Evolutionary conservation across 805 yeast genomes (phyloP), one percentile per base, ranked within the genome.

Genomic region (Henningerozyma blattae): DNA sequence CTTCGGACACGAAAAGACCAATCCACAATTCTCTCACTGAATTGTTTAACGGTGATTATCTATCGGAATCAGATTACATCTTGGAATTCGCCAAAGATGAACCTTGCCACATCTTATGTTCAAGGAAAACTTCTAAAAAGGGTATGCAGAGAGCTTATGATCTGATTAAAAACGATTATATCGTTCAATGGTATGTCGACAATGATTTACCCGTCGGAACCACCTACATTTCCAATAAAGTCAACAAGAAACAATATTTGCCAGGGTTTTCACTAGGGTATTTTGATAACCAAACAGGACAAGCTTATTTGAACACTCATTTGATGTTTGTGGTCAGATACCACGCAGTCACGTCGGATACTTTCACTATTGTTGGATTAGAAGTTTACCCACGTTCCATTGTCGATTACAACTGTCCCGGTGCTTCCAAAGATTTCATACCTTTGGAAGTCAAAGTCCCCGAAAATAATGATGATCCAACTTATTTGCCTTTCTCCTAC

Each of bases 331-430:
- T 86, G 12, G 66, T 85, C 28, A 67, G 94, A 47, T 81, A 74
- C 58, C 79, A 83, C 44, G 59, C 61, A 32, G 62, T 68, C 39
- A 54, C 62, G 49, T 58, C 63, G 22, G 56, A 58, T 14, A 54
- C 59, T 32, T 63, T 67, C 42, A 65, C 82, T 3, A 82, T 85
- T 45, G 94, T 85, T 15, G 95, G 94, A 0, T 81, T 86, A 45
- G 95, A 85, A 58, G 82, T 84, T 12, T 85, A 85, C 50, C 95
- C 95, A 9, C 77, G 74, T 51, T 79, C 91, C 34, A 87, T 81
- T 10, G 61, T 68, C 28, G 60, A 74, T 67, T 53, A 68, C 56
- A 52, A 66, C 33, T 85, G 95, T 54, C 93, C 94, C 2, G 87
- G 86, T 10, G 75, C 80, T 4, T 64, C 77, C 7, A 75, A 70